Conservation (phyloP, 2,329 filamentous ascomycete species). For the Zymoseptoria crescenta region DNA sequence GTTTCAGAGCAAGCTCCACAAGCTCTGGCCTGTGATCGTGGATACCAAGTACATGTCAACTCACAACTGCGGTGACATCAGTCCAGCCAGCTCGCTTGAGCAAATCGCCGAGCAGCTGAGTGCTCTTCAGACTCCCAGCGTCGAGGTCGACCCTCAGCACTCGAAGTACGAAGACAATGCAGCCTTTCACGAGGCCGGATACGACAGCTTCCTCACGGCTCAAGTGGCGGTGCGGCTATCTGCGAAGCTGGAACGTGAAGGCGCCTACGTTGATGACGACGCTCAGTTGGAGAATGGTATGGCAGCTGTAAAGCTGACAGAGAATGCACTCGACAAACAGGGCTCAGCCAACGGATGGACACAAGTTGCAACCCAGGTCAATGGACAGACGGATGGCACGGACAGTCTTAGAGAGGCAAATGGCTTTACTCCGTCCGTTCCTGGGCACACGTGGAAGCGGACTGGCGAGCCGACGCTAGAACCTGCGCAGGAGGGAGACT, state of each 20-base stretch:
- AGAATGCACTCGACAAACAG: not conserved
- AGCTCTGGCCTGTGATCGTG: slow-evolving; percentile 49
- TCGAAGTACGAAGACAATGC: slow-evolving; percentile 33
- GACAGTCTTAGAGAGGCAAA: slow-evolving; percentile 4
- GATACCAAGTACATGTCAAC: slow-evolving; percentile 60
- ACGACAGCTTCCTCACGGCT: slow-evolving; percentile 55
- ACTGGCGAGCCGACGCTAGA: slow-evolving; percentile 22
- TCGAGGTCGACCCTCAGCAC: slow-evolving; percentile 33
- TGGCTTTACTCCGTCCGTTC: slow-evolving; percentile 23
- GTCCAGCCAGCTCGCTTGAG: slow-evolving; percentile 41
- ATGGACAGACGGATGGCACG: slow-evolving; percentile 3
- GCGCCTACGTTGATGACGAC: slow-evolving; percentile 25
- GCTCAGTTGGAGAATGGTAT: slow-evolving; percentile 9
- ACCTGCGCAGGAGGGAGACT: slow-evolving; percentile 17
- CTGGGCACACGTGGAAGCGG: slow-evolving; percentile 24
- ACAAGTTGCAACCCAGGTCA: slow-evolving; percentile 1
- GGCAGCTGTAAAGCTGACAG: slow-evolving; percentile 10
- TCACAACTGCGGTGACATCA: slow-evolving; percentile 46
- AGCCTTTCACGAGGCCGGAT: slow-evolving; percentile 54
- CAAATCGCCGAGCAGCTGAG: slow-evolving; percentile 41
- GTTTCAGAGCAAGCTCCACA: slow-evolving; percentile 46
- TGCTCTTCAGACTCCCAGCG: slow-evolving; percentile 32
- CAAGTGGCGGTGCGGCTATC: slow-evolving; percentile 51
- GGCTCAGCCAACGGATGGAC: not conserved
- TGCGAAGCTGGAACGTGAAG: slow-evolving; percentile 41